Percentiles rank a stretch among this genome's conserved stretches.
Evolutionary conservation across 768 basidiomycete genomes (phyloP).

Genomic region (Exsudoporus frostii): DNA sequence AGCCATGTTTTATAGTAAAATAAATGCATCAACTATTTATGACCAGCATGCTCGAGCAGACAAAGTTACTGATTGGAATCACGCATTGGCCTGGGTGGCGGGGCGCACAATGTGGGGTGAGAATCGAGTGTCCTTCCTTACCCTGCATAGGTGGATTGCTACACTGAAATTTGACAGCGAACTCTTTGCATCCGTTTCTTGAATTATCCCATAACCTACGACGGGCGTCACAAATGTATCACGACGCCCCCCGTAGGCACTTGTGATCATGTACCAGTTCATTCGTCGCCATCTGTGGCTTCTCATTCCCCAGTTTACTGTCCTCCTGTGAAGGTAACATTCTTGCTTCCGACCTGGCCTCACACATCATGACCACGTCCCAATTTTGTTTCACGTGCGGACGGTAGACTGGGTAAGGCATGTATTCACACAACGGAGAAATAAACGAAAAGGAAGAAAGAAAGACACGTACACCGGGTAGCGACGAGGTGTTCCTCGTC

Average conservation of each 20-base stretch:
- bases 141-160: no score
- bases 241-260: background rate
- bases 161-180: no score
- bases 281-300: slow-evolving; percentile 85
- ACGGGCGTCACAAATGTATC: background rate
- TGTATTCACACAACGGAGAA: background rate
- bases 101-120: no score
- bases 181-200: slow-evolving; percentile 93
- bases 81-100: no score
- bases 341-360: slow-evolving; percentile 85
- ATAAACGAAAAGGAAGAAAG: no score
- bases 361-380: slow-evolving; percentile 82
- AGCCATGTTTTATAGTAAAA: no score
- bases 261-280: slow-evolving; percentile 61
- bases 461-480: slow-evolving; percentile 68
- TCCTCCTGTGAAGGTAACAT: slow-evolving; percentile 54
- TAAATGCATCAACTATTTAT: no score
- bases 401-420: slow-evolving; percentile 62
- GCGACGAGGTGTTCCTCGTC: slow-evolving; percentile 87
- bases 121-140: no score
- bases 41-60: no score
- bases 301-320: slow-evolving; percentile 43
- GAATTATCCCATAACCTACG: slow-evolving; percentile 93
- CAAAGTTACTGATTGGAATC: no score
- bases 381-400: slow-evolving; percentile 81